Base-by-base conservation (phyloP, 148 eudicot genomes). In the Rhododendron simsii region DNA sequence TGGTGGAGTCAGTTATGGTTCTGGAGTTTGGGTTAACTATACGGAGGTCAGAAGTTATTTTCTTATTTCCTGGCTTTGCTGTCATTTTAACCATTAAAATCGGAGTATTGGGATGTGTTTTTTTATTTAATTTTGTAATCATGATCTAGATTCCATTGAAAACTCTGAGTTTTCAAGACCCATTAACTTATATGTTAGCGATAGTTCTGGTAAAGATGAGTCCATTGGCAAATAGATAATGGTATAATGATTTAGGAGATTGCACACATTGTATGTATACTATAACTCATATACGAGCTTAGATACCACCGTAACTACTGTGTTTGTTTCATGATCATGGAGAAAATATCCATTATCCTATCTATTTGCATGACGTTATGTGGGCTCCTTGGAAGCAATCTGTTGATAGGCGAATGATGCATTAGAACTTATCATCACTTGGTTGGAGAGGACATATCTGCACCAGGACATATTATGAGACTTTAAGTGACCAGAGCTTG, bases 11-110 rank as follows among this genome's bases (percentile, higher is more conserved):
- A 21, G 88, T 96, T 81, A 93, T 95, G 98, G 85, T 95, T 79
- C 89, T 95, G 91, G 99, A 96, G 89, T 90, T 96, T 39, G 99
- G 99, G 57, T 92, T 96, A 88, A 86, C 90, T 84, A 87, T 95
- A 86, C 89, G 93, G 89, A 95, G 99, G 99, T 96, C 84, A 86
- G 93, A 35, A 73, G 37, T 74, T 80, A 7, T 59, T 48, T 28
- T 57, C 23, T 39, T 78, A 86, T 74, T 63, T 81, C 61, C 80
- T n/a, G 69, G 35, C 14, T 51, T 75, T n/a, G 28, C n/a, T 81
- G 18, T 86, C 23, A 37, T 86, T 79, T 57, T 55, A 76, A 33
- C 69, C 14, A 28, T 51, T 51, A 33, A 37, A 39, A 39, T 55
- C 4, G 48, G 18, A 26, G 71, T 81, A 53, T 30, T 59, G 55